These are phyloP conservation scores for Erodium texanum DNA, from an alignment of 441 rosid species.

Conservation along the genomic window DNA sequence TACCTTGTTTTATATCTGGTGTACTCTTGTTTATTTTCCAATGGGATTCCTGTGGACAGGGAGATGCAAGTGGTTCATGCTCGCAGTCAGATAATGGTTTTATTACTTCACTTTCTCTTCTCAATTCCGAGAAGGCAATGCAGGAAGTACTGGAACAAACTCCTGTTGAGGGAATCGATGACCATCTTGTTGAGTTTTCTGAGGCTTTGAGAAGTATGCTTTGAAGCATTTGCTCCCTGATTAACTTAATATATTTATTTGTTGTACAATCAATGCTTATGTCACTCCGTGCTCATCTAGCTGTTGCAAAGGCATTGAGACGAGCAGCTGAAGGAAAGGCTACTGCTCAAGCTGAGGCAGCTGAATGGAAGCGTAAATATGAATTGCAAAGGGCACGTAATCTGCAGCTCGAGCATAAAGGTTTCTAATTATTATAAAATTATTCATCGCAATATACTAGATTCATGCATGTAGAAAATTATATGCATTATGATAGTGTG, in stretches of 20 bases:
- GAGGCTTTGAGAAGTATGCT: constrained; percentile 88
- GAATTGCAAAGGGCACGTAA: constrained; percentile 70
- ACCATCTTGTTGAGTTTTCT: constrained; percentile 87
- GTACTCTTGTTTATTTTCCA: constrained; percentile 12
- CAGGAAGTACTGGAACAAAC: constrained; percentile 74
- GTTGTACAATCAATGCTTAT: constrained; percentile 11
- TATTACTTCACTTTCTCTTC: constrained; percentile 34
- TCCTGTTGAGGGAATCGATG: constrained; percentile 65
- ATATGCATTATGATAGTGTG: background rate
- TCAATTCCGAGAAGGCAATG: constrained; percentile 80
- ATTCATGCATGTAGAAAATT: constrained; percentile 8
- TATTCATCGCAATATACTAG: constrained; percentile 7
- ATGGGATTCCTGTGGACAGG: constrained; percentile 48
- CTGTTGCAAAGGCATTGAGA: constrained; percentile 92
- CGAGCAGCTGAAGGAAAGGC: constrained; percentile 97
- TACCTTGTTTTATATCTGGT: background rate
- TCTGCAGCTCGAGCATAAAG: constrained; percentile 45
- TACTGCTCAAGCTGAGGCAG: constrained; percentile 91
- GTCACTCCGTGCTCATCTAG: constrained; percentile 27
- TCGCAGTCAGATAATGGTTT: constrained; percentile 42
- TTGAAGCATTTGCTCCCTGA: constrained; percentile 5
- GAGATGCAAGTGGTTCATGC: constrained; percentile 35
- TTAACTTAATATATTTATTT: background rate
- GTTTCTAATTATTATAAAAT: constrained; percentile 27
- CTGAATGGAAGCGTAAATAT: constrained; percentile 94